phyloP scores from a whole-genome alignment of 805 yeast species.

The Yarrowia sp. region DNA sequence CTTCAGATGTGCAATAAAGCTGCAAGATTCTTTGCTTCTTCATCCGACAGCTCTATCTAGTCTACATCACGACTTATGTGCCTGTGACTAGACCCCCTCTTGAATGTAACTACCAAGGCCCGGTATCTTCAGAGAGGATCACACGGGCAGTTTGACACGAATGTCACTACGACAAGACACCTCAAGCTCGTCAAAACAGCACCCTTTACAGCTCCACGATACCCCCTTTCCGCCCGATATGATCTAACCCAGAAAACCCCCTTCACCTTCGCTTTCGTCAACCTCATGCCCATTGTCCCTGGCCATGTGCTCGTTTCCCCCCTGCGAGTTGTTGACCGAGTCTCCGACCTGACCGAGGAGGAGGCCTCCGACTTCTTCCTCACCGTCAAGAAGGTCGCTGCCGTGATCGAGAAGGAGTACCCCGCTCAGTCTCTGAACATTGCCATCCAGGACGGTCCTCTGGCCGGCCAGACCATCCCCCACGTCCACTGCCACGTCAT shows the following conservation, averaged over 20 bases:
- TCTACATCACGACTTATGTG: background rate
- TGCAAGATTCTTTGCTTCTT: too few species aligned
- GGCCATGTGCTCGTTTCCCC: conserved; percentile 94
- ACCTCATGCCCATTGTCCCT: conserved; percentile 85
- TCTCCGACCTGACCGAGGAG: conserved; percentile 65
- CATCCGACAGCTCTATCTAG: background rate
- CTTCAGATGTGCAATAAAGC: too few species aligned
- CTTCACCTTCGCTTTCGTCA: conserved; percentile 79
- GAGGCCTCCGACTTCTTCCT: conserved; percentile 74
- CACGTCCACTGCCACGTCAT: conserved; percentile 93
- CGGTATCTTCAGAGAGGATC: too few species aligned
- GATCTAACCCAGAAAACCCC: conserved; percentile 51
- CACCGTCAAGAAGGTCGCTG: conserved; percentile 67
- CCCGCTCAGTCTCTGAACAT: conserved; percentile 81
- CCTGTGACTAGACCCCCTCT: too few species aligned
- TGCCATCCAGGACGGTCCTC: conserved; percentile 94
- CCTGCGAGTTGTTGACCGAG: conserved; percentile 57
- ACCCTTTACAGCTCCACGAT: too few species aligned
- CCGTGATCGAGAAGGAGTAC: conserved; percentile 61
- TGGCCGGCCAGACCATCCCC: conserved; percentile 94
- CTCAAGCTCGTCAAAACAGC: too few species aligned
- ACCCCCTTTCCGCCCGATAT: too few species aligned
- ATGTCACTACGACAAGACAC: too few species aligned
- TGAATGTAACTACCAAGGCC: too few species aligned
- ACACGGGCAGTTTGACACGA: too few species aligned